Percentiles rank a stretch among this genome's conserved stretches.
Evolutionary conservation across 1,139 yeast species (phyloP).

Genomic region (Candida gigantensis): DNA sequence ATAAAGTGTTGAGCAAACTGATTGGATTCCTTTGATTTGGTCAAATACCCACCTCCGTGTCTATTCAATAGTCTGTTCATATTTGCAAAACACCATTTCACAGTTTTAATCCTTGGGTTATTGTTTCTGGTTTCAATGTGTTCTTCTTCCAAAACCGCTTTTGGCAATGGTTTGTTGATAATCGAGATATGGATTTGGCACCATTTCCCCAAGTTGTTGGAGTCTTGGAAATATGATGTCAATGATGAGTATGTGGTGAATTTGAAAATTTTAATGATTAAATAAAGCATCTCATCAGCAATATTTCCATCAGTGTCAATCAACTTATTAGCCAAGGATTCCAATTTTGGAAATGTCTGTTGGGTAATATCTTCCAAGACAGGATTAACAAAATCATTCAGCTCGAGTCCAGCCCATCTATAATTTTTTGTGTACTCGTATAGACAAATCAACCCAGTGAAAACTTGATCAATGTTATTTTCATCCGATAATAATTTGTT

Average conservation of each 20-base stretch:
- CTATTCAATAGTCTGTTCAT: conserved; percentile 58
- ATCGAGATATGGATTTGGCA: conserved; percentile 58
- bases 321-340: conserved; percentile 46
- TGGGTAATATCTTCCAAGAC: conserved; percentile 50
- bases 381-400: conserved; percentile 41
- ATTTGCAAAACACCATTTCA: conserved; percentile 76
- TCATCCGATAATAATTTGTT: conserved; percentile 45
- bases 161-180: conserved; percentile 46
- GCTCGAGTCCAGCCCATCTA: conserved; percentile 54
- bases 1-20: no score
- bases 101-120: conserved; percentile 58
- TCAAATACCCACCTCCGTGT: conserved; percentile 51
- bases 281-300: conserved; percentile 59
- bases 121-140: conserved; percentile 31
- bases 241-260: conserved; percentile 57
- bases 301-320: conserved; percentile 29
- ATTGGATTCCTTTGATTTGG: conserved; percentile 40
- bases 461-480: conserved; percentile 51
- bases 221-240: conserved; percentile 57
- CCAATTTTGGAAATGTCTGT: conserved; percentile 58
- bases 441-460: conserved; percentile 58
- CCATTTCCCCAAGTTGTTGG: conserved; percentile 60
- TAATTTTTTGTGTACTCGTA: conserved; percentile 59
- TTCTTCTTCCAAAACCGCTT: conserved; percentile 38
- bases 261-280: conserved; percentile 65